These are phyloP conservation scores for Gynandropsis gynandra DNA, from an alignment of 345 rosid genomes.

Conservation along the genomic window DNA sequence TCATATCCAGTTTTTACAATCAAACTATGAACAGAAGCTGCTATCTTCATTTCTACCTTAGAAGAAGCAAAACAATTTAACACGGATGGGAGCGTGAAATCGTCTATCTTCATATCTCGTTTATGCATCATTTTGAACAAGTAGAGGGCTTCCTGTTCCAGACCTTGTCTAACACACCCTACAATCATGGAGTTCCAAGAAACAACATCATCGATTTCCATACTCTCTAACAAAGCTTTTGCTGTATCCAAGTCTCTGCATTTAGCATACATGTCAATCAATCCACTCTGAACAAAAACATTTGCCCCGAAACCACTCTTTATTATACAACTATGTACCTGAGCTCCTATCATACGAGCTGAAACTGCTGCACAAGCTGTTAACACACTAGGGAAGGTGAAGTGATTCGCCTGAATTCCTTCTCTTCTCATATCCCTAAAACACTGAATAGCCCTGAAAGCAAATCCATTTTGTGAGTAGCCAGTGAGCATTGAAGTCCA, in stretches of 20 bases:
- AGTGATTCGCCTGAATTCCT: constrained; percentile 62
- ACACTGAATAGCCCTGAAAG: constrained; percentile 50
- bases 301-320: constrained; percentile 60
- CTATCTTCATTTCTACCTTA: constrained; percentile 31
- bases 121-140: constrained; percentile 57
- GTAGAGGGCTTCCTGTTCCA: constrained; percentile 50
- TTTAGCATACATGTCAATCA: constrained; percentile 83
- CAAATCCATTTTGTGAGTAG: constrained; percentile 51
- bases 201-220: constrained; percentile 55
- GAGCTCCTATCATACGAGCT: constrained; percentile 48
- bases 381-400: constrained; percentile 70
- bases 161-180: constrained; percentile 64
- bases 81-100: constrained; percentile 60
- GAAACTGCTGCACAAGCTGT: constrained; percentile 58
- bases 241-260: constrained; percentile 59
- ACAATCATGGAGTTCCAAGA: constrained; percentile 84
- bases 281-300: constrained; percentile 64
- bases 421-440: constrained; percentile 48
- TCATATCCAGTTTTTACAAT: constrained; percentile 68
- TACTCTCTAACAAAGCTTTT: constrained; percentile 35
- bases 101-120: constrained; percentile 48
- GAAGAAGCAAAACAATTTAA: constrained; percentile 64
- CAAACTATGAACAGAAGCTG: constrained; percentile 59
- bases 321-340: constrained; percentile 60
- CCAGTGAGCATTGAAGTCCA: constrained; percentile 93